These are phyloP conservation scores for Hypoxylon rubiginosum DNA, from an alignment of 2,329 filamentous ascomycete genomes.

Conservation along the genomic window DNA sequence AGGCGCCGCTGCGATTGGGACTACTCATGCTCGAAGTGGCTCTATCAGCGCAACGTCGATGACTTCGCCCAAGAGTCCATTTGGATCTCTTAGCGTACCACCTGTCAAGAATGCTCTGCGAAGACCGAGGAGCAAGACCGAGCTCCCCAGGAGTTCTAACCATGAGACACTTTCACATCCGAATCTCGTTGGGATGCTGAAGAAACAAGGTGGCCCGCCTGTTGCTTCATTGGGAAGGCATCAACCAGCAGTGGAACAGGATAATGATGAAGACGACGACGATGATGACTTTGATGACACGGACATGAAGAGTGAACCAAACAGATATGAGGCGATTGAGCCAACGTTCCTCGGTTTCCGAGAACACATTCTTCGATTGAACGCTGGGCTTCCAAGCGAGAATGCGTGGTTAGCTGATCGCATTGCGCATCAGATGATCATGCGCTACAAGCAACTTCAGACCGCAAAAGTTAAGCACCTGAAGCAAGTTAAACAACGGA, in stretches of 20 bases:
- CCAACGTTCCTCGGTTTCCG: constrained; percentile 83
- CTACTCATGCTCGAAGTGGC: constrained; percentile 68
- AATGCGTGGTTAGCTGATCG: constrained; percentile 79
- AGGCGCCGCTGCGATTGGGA: constrained; percentile 68
- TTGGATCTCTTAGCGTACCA: constrained; percentile 58
- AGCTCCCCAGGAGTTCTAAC: constrained; percentile 59
- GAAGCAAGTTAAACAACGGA: constrained; percentile 64
- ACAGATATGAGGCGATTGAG: constrained; percentile 74
- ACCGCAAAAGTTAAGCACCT: constrained; percentile 79
- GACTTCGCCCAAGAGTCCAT: constrained; percentile 67
- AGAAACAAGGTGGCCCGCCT: constrained; percentile 66
- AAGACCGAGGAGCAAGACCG: constrained; percentile 69
- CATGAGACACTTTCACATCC: constrained; percentile 56
- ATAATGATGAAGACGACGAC: constrained; percentile 74
- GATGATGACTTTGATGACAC: constrained; percentile 69
- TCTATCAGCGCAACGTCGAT: constrained; percentile 70
- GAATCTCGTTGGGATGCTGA: constrained; percentile 65
- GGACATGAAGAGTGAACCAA: constrained; percentile 72
- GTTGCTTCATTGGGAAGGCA: constrained; percentile 62
- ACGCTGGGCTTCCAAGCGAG: constrained; percentile 73
- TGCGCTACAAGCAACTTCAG: constrained; percentile 83
- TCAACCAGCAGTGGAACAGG: constrained; percentile 61
- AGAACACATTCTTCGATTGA: constrained; percentile 78
- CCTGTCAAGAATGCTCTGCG: constrained; percentile 62
- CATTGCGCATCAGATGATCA: constrained; percentile 83